phyloP scores from a whole-genome alignment of 2,329 filamentous ascomycete genomes.

The Curvularia sp. region DNA sequence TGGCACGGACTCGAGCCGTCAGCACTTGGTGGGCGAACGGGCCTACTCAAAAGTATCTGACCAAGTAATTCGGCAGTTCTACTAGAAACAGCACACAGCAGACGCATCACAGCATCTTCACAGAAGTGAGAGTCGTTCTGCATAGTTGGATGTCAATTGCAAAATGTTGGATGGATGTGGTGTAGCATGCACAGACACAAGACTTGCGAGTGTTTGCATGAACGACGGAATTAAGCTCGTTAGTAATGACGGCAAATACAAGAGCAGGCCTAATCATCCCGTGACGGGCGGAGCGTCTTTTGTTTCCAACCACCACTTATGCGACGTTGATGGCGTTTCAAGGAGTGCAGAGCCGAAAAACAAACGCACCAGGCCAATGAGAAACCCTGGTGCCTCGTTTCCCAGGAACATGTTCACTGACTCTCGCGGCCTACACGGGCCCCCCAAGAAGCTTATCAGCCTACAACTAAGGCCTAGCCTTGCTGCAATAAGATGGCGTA shows the following conservation, averaged over 20 bases:
- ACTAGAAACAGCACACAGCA: slow-evolving; percentile 4
- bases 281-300: slow-evolving; percentile 13
- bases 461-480: slow-evolving; percentile 12
- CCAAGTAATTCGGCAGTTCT: neutral
- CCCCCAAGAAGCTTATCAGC: slow-evolving; percentile 1
- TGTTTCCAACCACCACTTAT: slow-evolving; percentile 35
- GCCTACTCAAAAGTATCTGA: neutral
- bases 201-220: slow-evolving; percentile 17
- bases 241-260: slow-evolving; percentile 21
- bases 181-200: slow-evolving; percentile 8
- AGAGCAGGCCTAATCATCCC: slow-evolving; percentile 8
- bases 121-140: neutral
- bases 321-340: slow-evolving; percentile 42
- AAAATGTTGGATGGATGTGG: slow-evolving; percentile 4
- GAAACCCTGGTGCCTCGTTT: slow-evolving; percentile 33
- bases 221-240: slow-evolving; percentile 14
- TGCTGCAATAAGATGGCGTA: slow-evolving; percentile 24
- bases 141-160: neutral
- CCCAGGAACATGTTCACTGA: slow-evolving; percentile 25
- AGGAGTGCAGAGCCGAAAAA: slow-evolving; percentile 31
- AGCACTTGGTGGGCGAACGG: neutral
- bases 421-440: slow-evolving; percentile 17
- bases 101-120: neutral
- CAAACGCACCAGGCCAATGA: slow-evolving; percentile 33
- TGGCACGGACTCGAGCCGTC: slow-evolving; percentile 2